Base-by-base conservation (phyloP, 768 basidiomycete species). In the Russula sp. region DNA sequence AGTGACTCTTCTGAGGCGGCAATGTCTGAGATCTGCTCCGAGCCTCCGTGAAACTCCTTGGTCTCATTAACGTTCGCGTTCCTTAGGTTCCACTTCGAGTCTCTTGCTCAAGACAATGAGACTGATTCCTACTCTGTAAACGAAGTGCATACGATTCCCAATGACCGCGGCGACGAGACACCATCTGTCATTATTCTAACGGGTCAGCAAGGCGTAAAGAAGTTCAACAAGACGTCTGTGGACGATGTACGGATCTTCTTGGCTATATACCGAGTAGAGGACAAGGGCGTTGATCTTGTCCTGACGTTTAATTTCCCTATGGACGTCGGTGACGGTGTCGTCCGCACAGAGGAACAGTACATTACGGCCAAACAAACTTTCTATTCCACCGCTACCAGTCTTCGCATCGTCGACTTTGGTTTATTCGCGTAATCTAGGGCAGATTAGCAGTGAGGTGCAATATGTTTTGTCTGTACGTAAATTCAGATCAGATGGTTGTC, bases 101-200 rank as follows among this genome's bases (percentile, higher is more conserved):
- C 94, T 1, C 75, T 98, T 49, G 95, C 94, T 13, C 85, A 96
- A 69, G 97, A 98, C 75, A 98, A 97, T 71, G 77, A 81, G 27
- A 91, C 96, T 6, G 66, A 74, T 47, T 79, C 79, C 10, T 75
- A 77, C 10, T 71, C 72, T 27, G 79, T 94, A 20, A 62, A 79
- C 20, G 71, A 70, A 2, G 73, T 84, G 32, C 61, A 65, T n/a
- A 69, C 77, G 3, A 65, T 80, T 39, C 70, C 72, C 57, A 78
- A 83, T 69, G 72, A 75, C 67, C 71, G 75, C 68, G 75, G 75
- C 32, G 82, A 81, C 68, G 64, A 69, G 10, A 88, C 85, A 1
- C 86, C 87, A 4, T 75, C 79, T 40, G 84, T 86, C 1, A 78
- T 84, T 62, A 70, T 85, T 44, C 81, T 97, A 31, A 72, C 69